These are phyloP conservation scores for Amylocarpus encephaloides DNA, from an alignment of 2,329 filamentous ascomycete species.

Conservation along the genomic window DNA sequence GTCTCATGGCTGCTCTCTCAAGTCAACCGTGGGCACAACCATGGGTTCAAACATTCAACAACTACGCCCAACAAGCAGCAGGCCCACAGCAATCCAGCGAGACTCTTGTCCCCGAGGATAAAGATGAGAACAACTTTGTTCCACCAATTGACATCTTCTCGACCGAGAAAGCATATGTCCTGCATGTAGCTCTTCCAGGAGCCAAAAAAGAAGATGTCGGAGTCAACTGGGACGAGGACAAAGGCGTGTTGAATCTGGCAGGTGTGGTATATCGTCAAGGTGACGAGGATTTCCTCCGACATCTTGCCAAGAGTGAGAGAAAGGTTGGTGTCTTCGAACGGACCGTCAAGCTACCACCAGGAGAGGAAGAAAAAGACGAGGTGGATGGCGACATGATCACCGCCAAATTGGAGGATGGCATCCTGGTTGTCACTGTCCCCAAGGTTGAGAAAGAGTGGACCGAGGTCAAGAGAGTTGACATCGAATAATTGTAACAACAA, in stretches of 20 bases:
- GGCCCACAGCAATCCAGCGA: conserved; percentile 20
- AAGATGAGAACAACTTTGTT: conserved; percentile 41
- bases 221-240: conserved; percentile 69
- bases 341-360: conserved; percentile 53
- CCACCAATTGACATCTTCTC: conserved; percentile 74
- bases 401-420: conserved; percentile 72
- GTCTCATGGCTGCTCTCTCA: conserved; percentile 23
- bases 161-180: conserved; percentile 55
- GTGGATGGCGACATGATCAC: conserved; percentile 63
- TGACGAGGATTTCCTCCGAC: conserved; percentile 61
- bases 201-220: conserved; percentile 73
- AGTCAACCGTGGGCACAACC: conserved; percentile 28
- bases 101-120: conserved; percentile 22
- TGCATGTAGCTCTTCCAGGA: conserved; percentile 70
- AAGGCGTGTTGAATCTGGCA: conserved; percentile 56
- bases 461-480: conserved; percentile 54
- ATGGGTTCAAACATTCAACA: conserved; percentile 26
- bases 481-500: conserved; percentile 33
- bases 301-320: conserved; percentile 56
- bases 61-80: conserved; percentile 23
- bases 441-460: conserved; percentile 64
- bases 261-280: conserved; percentile 68
- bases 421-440: conserved; percentile 70
- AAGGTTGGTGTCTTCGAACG: conserved; percentile 70
- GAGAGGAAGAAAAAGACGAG: conserved; percentile 48